A percentile compares a stretch with the other conserved stretches of the same genome.
These are phyloP conservation scores for Pseudotulostoma volvatum DNA, from an alignment of 495 filamentous ascomycete species.

Conservation along the genomic window DNA sequence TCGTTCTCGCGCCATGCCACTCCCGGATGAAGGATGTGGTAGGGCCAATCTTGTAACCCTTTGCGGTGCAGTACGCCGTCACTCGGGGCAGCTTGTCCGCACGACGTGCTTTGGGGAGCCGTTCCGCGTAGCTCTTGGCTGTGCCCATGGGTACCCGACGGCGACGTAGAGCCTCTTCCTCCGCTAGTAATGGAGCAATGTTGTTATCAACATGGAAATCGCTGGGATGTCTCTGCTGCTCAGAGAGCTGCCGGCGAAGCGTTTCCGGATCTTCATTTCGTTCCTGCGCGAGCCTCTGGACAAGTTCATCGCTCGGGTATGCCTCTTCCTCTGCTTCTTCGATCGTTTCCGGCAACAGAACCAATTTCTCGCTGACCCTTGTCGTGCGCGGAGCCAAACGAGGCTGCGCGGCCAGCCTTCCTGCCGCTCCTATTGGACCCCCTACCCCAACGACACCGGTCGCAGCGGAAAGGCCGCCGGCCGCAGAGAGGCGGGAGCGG, in stretches of 20 bases:
- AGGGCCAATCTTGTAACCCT: slow-evolving; percentile 74
- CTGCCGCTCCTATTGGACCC: slow-evolving; percentile 14
- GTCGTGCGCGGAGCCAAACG: slow-evolving; percentile 77
- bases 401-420: slow-evolving; percentile 39
- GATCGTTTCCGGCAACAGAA: slow-evolving; percentile 74
- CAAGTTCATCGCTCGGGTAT: slow-evolving; percentile 9
- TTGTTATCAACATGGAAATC: slow-evolving; percentile 46
- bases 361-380: slow-evolving; percentile 87
- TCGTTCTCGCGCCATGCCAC: slow-evolving; percentile 82
- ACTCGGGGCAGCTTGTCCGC: slow-evolving; percentile 77
- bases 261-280: slow-evolving; percentile 24
- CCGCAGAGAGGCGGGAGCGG: slow-evolving; percentile 26
- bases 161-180: slow-evolving; percentile 54
- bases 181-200: slow-evolving; percentile 54
- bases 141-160: slow-evolving; percentile 39
- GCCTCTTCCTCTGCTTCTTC: slow-evolving; percentile 24
- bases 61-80: slow-evolving; percentile 92
- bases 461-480: slow-evolving; percentile 14
- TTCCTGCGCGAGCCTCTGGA: slow-evolving; percentile 22
- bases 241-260: slow-evolving; percentile 15
- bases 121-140: slow-evolving; percentile 89
- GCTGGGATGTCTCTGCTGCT: slow-evolving; percentile 23
- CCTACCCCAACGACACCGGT: slow-evolving; percentile 3
- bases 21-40: slow-evolving; percentile 78
- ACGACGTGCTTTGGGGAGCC: slow-evolving; percentile 74